Evolutionary conservation across 441 rosid genomes (phyloP).

Genomic region (Rhodomyrtus psidioides): DNA sequence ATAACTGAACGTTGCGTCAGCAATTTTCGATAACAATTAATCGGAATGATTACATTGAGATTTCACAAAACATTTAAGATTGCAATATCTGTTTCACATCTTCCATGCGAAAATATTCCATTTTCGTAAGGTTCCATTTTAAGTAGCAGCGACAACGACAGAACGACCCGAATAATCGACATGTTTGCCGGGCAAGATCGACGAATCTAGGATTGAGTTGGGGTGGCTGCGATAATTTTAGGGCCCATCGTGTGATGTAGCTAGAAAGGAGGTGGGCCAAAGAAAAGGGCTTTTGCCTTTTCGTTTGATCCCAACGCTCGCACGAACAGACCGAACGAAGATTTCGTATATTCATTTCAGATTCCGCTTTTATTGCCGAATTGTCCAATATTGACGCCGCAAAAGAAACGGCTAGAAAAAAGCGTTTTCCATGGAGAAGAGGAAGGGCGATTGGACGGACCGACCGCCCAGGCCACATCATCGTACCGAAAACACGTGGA

Average conservation of each 20-base stretch:
- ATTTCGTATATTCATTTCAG: background rate
- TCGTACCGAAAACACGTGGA: background rate
- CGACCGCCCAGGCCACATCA: background rate
- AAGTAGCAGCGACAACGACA: too few species aligned
- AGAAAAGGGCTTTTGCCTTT: too few species aligned
- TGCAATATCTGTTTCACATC: too few species aligned
- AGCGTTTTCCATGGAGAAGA: background rate
- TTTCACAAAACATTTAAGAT: too few species aligned
- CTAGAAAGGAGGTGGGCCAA: background rate
- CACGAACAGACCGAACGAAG: background rate
- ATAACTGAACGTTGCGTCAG: too few species aligned
- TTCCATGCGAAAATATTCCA: too few species aligned
- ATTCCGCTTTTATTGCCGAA: background rate
- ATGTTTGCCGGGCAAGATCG: too few species aligned
- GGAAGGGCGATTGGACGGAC: background rate
- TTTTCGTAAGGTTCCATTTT: too few species aligned
- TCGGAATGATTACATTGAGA: background rate
- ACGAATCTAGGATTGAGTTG: rapidly evolving
- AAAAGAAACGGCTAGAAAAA: background rate
- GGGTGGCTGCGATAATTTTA: background rate
- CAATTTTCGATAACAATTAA: background rate
- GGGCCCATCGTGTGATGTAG: background rate
- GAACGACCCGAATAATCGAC: too few species aligned
- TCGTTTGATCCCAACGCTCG: background rate
- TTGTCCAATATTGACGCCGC: background rate